Evolutionary conservation across 2,329 filamentous ascomycete genomes (phyloP).

Genomic region (Lecanicillium sp.): DNA sequence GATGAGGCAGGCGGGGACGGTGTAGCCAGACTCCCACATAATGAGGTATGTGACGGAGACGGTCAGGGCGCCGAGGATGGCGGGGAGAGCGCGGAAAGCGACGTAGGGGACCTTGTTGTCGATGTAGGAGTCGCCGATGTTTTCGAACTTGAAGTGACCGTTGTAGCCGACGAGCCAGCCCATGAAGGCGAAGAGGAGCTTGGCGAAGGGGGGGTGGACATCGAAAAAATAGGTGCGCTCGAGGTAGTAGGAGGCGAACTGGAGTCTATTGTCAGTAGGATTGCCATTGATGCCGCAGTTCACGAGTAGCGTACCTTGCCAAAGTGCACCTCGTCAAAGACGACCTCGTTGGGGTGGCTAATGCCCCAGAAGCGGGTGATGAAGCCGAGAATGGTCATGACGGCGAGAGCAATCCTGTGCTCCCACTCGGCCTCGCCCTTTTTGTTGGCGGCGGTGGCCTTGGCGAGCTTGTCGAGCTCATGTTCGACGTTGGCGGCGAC

Average conservation of each 20-base stretch:
- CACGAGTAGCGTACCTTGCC: conserved; percentile 80
- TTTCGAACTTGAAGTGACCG: conserved; percentile 96
- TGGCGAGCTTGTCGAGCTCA: conserved; percentile 45
- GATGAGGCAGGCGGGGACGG: conserved; percentile 82
- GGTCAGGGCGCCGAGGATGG: conserved; percentile 83
- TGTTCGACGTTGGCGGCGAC: conserved; percentile 30
- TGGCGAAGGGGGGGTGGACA: conserved; percentile 95
- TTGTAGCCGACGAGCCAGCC: conserved; percentile 98
- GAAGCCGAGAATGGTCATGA: conserved; percentile 82
- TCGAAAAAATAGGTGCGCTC: conserved; percentile 99
- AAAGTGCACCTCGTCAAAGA: conserved; percentile 99
- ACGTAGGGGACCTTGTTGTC: conserved; percentile 96
- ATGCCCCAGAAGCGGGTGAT: conserved; percentile 94
- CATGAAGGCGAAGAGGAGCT: conserved; percentile 93
- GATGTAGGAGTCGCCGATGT: conserved; percentile 98
- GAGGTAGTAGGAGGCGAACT: conserved; percentile 78
- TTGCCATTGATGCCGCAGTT: too few species aligned
- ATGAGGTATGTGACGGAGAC: conserved; percentile 93
- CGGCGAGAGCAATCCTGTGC: conserved; percentile 69
- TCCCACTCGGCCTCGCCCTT: conserved; percentile 62
- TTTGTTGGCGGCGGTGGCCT: conserved; percentile 29
- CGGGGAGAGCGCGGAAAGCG: conserved; percentile 88
- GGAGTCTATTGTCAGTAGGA: conserved; percentile 7
- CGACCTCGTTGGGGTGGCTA: conserved; percentile 89
- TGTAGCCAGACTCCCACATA: conserved; percentile 99